Base-by-base conservation (phyloP, 495 filamentous ascomycete species). In the Talaromyces nanjingensis region DNA sequence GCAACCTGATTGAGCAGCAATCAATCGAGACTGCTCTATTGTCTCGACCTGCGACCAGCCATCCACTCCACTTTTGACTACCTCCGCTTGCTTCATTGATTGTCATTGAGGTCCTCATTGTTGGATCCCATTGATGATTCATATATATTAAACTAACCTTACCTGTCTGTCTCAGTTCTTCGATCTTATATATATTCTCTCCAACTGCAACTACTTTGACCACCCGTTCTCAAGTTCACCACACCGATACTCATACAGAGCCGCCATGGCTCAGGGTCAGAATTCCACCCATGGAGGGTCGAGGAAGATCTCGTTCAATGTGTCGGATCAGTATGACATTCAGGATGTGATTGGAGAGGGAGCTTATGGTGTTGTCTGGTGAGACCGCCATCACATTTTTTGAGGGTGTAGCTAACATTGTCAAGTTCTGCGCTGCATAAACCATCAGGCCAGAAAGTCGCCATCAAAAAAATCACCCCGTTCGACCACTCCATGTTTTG, bases 401-500 rank as follows among this genome's bases (percentile, higher is more conserved):
- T 47, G 29, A 53, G 37, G 54, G 58, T 20, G 20, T 57, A 6
- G 45, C 60, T 59, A 63, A 59, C 59, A 27, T 6, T 64, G 52
- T 65, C n/a, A 67, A 97, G 93, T 79, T 99, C 96, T 57, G 96
- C 96, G 29, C 87, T 98, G 65, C 96, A 99, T 80, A 98, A 98
- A 81, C 96, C 96, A 5, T 98, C 96, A 3, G 88, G 92, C 66
- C 96, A 99, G 78, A 98, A 97, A 80, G 96, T 99, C 59, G 96
- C 96, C 31, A 99, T 99, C 81, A 99, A 99, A 82, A 99, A 99
- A 84, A 99, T 99, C 70, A 97, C 93, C 1, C 96, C 94, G 0
- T 98, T 98, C 78, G 94, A 98, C 68, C 93, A 98, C 73, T 97
- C 92, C 70, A 98, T 97, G 93, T 98, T 98, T 83, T 98, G 94